Conservation (phyloP, 2,329 filamentous ascomycete species). For the Fusarium hostae region DNA sequence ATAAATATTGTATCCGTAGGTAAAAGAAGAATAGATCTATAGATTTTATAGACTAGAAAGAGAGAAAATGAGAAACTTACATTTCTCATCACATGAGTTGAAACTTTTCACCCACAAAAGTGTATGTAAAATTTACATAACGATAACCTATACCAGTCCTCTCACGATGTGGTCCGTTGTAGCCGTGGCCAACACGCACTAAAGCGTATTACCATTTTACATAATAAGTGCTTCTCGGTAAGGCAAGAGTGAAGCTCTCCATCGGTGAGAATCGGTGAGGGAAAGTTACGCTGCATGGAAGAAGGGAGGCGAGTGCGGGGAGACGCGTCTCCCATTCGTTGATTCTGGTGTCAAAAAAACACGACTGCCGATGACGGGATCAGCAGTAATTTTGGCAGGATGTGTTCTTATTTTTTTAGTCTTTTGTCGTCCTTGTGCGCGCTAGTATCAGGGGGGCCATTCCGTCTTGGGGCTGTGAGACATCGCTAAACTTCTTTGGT, state of each 20-base stretch:
- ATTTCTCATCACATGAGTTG: conserved; percentile 1
- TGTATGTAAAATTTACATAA: conserved; percentile 11
- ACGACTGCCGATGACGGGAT: not conserved
- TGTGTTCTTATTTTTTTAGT: not conserved
- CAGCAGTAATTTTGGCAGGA: not conserved
- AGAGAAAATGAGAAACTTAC: not conserved
- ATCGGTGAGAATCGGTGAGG: conserved; percentile 7
- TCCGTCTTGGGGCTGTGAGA: not conserved
- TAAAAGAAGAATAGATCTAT: not conserved
- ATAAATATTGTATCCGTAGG: not conserved
- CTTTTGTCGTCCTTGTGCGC: not conserved
- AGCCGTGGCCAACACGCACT: not conserved
- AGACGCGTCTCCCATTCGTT: not conserved
- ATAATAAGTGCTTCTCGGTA: not conserved
- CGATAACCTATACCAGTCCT: not conserved
- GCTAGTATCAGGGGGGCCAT: not conserved
- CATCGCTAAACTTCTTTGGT: not conserved
- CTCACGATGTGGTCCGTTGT: not conserved
- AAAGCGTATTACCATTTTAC: not conserved
- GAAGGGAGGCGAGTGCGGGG: not conserved
- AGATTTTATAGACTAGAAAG: not conserved
- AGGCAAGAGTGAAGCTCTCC: not conserved
- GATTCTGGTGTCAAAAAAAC: not conserved
- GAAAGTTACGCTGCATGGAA: not conserved
- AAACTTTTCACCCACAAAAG: not conserved